Conservation (phyloP, 768 basidiomycete species). For the Podaxis sp. region DNA sequence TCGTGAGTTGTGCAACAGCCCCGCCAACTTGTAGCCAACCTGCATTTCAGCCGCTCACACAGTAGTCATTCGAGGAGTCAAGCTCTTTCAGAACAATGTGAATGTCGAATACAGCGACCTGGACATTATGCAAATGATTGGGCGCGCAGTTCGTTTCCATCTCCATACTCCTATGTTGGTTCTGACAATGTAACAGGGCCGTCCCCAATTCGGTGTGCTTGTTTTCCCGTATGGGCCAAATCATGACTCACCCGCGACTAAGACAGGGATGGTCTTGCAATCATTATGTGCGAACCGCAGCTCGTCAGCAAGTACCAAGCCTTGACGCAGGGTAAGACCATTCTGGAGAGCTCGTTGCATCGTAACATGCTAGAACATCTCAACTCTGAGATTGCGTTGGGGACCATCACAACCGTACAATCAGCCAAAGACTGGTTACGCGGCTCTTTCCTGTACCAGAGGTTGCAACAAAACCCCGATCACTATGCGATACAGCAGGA, state of each 20-base stretch:
- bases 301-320: conserved; percentile 71
- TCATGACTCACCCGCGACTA: conserved; percentile 1
- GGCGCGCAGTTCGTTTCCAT: conserved; percentile 67
- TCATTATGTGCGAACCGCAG: conserved; percentile 78
- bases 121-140: conserved; percentile 96
- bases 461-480: conserved; percentile 80
- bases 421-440: conserved; percentile 82
- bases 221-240: background rate
- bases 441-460: conserved; percentile 82
- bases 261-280: conserved; percentile 83
- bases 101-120: conserved; percentile 86
- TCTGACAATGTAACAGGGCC: conserved; percentile 48
- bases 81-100: conserved; percentile 66
- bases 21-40: background rate
- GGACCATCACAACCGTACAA: conserved; percentile 69
- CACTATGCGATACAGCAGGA: conserved; percentile 61
- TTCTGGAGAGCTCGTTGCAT: conserved; percentile 86
- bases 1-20: conserved; percentile 46
- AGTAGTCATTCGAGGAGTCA: conserved; percentile 91
- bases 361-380: conserved; percentile 84
- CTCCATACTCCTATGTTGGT: background rate
- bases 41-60: conserved; percentile 74
- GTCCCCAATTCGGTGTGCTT: conserved; percentile 81
- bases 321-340: conserved; percentile 66
- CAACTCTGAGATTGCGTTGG: conserved; percentile 89